Evolutionary conservation across 2,329 filamentous ascomycete genomes (phyloP).

Genomic region (Orbilia ellipsospora): DNA sequence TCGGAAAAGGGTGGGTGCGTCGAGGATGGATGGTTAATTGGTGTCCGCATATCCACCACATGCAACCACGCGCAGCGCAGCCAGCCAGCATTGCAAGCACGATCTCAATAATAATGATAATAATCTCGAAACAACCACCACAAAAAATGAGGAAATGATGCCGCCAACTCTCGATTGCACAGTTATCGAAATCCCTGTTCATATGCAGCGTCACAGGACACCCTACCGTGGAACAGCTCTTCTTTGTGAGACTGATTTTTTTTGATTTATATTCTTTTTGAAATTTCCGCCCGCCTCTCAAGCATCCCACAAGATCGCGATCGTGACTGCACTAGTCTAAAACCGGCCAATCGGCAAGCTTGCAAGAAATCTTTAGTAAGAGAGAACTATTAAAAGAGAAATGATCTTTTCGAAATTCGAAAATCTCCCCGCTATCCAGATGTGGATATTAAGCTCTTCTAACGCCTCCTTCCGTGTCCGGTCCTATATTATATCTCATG

Average conservation of each 20-base stretch:
- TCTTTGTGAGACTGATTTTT: not conserved
- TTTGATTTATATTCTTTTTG: not conserved
- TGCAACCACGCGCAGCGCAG: not conserved
- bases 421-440: not conserved
- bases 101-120: conserved; percentile 1
- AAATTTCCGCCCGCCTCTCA: not conserved
- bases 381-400: not conserved
- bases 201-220: not conserved
- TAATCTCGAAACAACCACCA: not conserved
- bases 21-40: conserved; percentile 22
- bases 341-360: not conserved
- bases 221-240: not conserved
- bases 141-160: not conserved
- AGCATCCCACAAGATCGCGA: conserved; percentile 1
- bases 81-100: not conserved
- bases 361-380: not conserved
- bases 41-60: conserved; percentile 7
- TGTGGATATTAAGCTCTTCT: not conserved
- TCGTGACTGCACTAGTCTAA: conserved; percentile 3
- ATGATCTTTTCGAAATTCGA: not conserved
- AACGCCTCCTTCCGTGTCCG: not conserved
- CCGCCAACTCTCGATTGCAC: not conserved
- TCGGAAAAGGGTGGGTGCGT: conserved; percentile 48
- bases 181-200: not conserved
- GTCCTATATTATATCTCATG: not conserved